Percentiles rank a stretch among this genome's conserved stretches.
Conservation (phyloP, 2,329 filamentous ascomycete species). For the Pseudogymnoascus verrucosus region DNA sequence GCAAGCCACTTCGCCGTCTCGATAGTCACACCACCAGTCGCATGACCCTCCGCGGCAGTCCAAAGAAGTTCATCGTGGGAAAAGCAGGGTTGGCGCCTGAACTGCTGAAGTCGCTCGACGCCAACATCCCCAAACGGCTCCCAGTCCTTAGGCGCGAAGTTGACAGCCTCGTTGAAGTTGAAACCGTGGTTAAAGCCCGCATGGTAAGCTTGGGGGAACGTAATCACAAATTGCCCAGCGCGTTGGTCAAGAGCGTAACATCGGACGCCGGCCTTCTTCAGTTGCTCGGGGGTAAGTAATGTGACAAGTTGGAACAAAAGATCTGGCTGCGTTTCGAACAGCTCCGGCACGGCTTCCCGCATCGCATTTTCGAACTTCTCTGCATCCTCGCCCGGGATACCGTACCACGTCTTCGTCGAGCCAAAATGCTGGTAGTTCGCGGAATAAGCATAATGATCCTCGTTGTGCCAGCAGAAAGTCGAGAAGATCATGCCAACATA, state of each 20-base stretch:
- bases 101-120: slow-evolving; percentile 77
- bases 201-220: slow-evolving; percentile 94
- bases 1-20: slow-evolving; percentile 92
- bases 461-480: slow-evolving; percentile 98
- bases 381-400: slow-evolving; percentile 86
- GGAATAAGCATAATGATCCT: slow-evolving; percentile 96
- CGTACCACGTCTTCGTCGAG: slow-evolving; percentile 98
- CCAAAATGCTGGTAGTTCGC: slow-evolving; percentile 98
- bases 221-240: slow-evolving; percentile 92
- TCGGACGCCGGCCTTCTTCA: slow-evolving; percentile 84
- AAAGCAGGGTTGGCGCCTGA: slow-evolving; percentile 89
- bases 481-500: slow-evolving; percentile 99
- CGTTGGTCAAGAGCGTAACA: slow-evolving; percentile 95
- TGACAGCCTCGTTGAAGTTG: slow-evolving; percentile 98
- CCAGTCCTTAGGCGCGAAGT: slow-evolving; percentile 94
- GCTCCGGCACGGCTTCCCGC: slow-evolving; percentile 86
- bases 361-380: slow-evolving; percentile 94
- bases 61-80: slow-evolving; percentile 92
- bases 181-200: slow-evolving; percentile 98
- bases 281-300: slow-evolving; percentile 81
- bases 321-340: slow-evolving; percentile 96
- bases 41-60: slow-evolving; percentile 76
- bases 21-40: slow-evolving; percentile 58
- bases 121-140: slow-evolving; percentile 83
- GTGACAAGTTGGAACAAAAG: slow-evolving; percentile 97